A percentile compares a stretch with the other conserved stretches of the same genome.
These are phyloP conservation scores for Choanephora cucurbitarum DNA, from an alignment of 371 early-diverging fungal species.

Conservation along the genomic window DNA sequence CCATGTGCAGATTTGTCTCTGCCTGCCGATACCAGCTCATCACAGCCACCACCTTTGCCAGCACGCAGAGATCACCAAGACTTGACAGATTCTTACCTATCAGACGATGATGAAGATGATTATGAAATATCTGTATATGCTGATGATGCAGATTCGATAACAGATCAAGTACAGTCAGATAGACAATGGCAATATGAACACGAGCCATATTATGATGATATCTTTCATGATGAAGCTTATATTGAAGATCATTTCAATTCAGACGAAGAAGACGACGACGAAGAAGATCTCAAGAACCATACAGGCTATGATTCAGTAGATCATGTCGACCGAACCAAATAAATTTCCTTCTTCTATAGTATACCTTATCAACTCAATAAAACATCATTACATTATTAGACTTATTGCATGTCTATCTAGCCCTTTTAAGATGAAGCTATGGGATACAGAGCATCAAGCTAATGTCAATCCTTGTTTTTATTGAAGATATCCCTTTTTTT, in stretches of 20 bases:
- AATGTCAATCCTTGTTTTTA: no score
- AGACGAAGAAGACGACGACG: conserved; percentile 3
- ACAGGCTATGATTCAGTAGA: no score
- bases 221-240: conserved; percentile 27
- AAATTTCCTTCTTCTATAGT: no score
- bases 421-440: no score
- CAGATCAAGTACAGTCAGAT: neutral
- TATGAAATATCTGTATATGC: conserved; percentile 23
- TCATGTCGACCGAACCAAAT: no score
- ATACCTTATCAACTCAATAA: no score
- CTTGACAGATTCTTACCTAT: neutral
- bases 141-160: conserved; percentile 7
- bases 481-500: no score
- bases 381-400: no score
- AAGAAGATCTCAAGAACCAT: no score
- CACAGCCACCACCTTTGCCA: conserved; percentile 7
- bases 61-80: conserved; percentile 8
- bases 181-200: conserved; percentile 20
- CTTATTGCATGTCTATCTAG: no score
- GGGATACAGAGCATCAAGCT: no score
- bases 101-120: conserved; percentile 17
- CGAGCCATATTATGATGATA: conserved; percentile 37
- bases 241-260: conserved; percentile 22
- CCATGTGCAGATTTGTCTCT: conserved; percentile 42
- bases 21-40: neutral